Evolutionary conservation across 768 basidiomycete genomes (phyloP).

Genomic region (Xerocomus spinulosus): DNA sequence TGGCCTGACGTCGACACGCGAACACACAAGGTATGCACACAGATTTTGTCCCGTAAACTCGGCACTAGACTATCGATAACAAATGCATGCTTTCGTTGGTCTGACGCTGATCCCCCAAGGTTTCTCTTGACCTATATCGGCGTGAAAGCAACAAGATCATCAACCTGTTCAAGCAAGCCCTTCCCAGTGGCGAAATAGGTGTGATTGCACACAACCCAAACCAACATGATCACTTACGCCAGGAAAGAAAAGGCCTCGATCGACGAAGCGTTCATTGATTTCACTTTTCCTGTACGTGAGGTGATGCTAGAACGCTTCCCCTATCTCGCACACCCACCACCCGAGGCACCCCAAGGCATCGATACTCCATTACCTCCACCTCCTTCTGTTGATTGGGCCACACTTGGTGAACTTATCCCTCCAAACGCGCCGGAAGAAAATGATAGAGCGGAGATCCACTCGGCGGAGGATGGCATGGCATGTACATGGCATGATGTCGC

Average conservation of each 20-base stretch:
- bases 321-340: slow-evolving; percentile 65
- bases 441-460: slow-evolving; percentile 10
- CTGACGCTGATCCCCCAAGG: slow-evolving; percentile 38
- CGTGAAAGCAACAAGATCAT: slow-evolving; percentile 88
- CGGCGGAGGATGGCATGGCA: slow-evolving; percentile 28
- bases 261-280: slow-evolving; percentile 94
- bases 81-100: neutral
- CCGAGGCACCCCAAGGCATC: slow-evolving; percentile 59
- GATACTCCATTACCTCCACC: slow-evolving; percentile 79
- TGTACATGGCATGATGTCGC: slow-evolving; percentile 91
- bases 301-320: slow-evolving; percentile 72
- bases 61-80: neutral
- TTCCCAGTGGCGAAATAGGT: slow-evolving; percentile 84
- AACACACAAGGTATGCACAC: slow-evolving; percentile 77
- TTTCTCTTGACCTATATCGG: slow-evolving; percentile 90
- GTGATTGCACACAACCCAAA: slow-evolving; percentile 11
- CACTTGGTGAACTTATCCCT: slow-evolving; percentile 60
- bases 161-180: slow-evolving; percentile 70
- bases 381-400: slow-evolving; percentile 58
- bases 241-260: slow-evolving; percentile 90
- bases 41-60: neutral
- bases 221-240: neutral
- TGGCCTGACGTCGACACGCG: slow-evolving; percentile 84
- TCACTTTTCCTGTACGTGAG: slow-evolving; percentile 77
- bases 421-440: slow-evolving; percentile 34